Evolutionary conservation across 2,329 filamentous ascomycete genomes (phyloP), one percentile per base, ranked within the genome.

Genomic region (Ophiostoma tasmaniense): DNA sequence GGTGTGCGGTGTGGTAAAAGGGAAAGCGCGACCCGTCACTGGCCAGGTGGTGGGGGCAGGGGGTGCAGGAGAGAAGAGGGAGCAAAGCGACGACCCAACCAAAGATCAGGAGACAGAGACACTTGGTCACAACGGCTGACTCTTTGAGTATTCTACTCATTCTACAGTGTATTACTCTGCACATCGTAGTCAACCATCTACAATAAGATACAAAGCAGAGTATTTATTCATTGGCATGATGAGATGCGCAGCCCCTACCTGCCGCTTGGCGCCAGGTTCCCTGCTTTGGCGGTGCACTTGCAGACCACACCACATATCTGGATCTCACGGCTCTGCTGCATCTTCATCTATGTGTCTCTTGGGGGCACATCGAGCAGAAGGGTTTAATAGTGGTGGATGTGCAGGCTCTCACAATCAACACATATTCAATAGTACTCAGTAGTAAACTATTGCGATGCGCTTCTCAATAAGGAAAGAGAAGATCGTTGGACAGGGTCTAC

Each of bases 1-100:
- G 66, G 69, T 55, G 71, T 66, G 67, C 28, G 45, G 69, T 20
- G 50, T 55, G 50, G 64, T 68, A 61, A 69, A 66, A 69, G 25
- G 55, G 67, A 37, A 64, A 68, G 64, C 37, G 37, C 66, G 67
- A 68, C 35, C 67, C 39, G 64, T 69, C 45, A 68, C 69, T 68
- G 66, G 67, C 61, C 65, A 33, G 45, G 50, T 55, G 39, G 59
- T 59, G 59, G 67, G 39, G 45, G 42, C 37, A 64, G 62, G 64
- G 50, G 66, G 50, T 30, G 45, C 11, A 61, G 55, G 22, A 30
- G 22, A 59, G 4, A n/a, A 10, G 25, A 61, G 25, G 25, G 11
- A 33, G 33, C n/a, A 61, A 4, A 13, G 22, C n/a, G 52, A 30
- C 52, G 55, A 62, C 30, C 55, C 55, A 61, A 61, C 55, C 55